A percentile compares a stretch with the other conserved stretches of the same genome.
These are phyloP conservation scores for Rhodotorula mucilaginosa DNA, from an alignment of 1,284 basidiomycete genomes.

Conservation along the genomic window DNA sequence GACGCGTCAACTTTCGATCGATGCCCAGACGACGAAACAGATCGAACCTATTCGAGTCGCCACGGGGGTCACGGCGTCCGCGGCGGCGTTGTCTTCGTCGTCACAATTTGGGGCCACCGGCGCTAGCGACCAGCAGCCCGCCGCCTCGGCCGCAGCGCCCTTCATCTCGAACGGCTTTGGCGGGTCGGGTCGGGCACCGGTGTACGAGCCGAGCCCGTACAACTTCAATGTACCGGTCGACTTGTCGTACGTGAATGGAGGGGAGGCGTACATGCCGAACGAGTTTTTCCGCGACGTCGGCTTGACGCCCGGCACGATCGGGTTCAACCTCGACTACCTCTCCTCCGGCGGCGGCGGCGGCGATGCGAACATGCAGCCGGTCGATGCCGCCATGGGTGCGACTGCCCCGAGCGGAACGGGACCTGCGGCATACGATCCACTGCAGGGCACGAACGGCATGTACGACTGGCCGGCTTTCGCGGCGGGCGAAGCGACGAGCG, in stretches of 20 bases:
- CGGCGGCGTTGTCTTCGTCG: neutral
- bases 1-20: conserved; percentile 1
- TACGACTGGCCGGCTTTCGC: neutral
- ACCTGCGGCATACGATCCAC: neutral
- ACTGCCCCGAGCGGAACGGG: neutral
- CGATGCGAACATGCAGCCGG: neutral
- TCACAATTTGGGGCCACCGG: too few species aligned
- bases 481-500: neutral
- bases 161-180: neutral
- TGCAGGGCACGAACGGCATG: neutral
- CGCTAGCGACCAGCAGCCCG: too few species aligned
- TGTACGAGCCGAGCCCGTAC: neutral
- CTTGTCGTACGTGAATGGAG: neutral
- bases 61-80: too few species aligned
- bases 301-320: neutral
- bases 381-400: too few species aligned
- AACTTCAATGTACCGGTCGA: neutral
- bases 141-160: neutral
- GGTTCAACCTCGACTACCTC: conserved; percentile 2
- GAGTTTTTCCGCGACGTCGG: conserved; percentile 24
- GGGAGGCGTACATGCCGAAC: conserved; percentile 6
- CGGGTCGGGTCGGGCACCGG: neutral
- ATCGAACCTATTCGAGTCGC: neutral
- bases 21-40: neutral
- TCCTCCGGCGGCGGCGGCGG: neutral